Evolutionary conservation across 2,329 filamentous ascomycete genomes (phyloP), one percentile per base, ranked within the genome.

Genomic region (Emergomyces pasteurianus): DNA sequence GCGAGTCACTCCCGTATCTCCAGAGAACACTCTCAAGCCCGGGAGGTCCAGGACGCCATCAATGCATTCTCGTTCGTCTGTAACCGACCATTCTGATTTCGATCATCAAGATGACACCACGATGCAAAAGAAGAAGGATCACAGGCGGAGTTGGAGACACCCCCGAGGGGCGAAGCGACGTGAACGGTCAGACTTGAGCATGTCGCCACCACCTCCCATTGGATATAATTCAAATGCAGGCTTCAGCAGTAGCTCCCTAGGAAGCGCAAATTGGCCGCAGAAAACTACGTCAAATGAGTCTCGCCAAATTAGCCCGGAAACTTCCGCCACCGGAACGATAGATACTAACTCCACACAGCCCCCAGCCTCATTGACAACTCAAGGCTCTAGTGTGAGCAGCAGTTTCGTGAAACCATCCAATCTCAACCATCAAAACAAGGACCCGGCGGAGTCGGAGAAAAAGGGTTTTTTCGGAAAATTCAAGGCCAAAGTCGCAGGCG

Each of bases 1-100:
- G n/a, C 23, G 47, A 71, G 60, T 78, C 79, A 58, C 74, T 78
- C 60, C 71, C 26, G 36, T 42, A 28, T 38, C 58, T 42, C 31
- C 75, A 59, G 74, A 79, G 63, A 74, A 77, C 7, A 79, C 81
- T 0, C 71, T 92, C 38, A 86, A 83, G 65, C 84, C 86, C 0
- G 84, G 85, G 64, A 81, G 82, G 62, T 95, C 90, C 0, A 89
- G 89, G 0, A 84, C 88, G 0, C 84, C 86, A 2, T 95, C 91
- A 0, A 79, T 91, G 62, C 85, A 89, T 66, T 92, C 90, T 12
- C 81, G 81, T 53, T 83, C 82, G 0, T 85, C 82, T 2, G 79
- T 85, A 65, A 94, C 92, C 28, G 91, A 95, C 65, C 84, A 86
- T 26, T 95, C 90, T 0, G 91, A 96, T 69, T 71, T 86, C 36